phyloP scores from a whole-genome alignment of 192 early-diverging fungal genomes.

The Irineochytrium annulatum region DNA sequence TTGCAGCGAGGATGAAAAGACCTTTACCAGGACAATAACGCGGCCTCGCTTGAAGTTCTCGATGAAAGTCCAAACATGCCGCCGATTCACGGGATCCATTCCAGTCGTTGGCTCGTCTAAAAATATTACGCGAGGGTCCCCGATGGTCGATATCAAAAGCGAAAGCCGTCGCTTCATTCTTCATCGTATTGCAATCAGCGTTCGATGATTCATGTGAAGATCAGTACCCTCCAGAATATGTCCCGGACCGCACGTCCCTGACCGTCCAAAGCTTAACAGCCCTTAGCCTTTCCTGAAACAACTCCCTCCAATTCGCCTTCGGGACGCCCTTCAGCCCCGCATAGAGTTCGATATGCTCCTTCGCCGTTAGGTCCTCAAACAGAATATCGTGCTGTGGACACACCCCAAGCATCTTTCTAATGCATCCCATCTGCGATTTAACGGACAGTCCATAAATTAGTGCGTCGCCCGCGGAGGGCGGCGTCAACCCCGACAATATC shows the following conservation, averaged over 20 bases:
- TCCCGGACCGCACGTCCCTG: constrained; percentile 47
- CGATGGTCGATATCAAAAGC: constrained; percentile 56
- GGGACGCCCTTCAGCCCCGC: constrained; percentile 63
- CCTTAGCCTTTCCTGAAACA: constrained; percentile 53
- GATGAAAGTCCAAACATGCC: constrained; percentile 58
- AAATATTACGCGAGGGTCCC: constrained; percentile 58
- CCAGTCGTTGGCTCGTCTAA: constrained; percentile 38
- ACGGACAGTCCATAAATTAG: constrained; percentile 46
- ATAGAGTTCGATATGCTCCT: constrained; percentile 54
- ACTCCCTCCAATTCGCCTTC: constrained; percentile 30
- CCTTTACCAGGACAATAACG: constrained; percentile 34
- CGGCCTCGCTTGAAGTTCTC: constrained; percentile 54
- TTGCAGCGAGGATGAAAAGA: neutral
- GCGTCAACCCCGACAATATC: constrained; percentile 56
- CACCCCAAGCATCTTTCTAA: constrained; percentile 27
- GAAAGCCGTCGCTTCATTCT: constrained; percentile 65
- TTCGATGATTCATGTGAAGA: too few relatives aligned
- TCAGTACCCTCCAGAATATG: constrained; percentile 53
- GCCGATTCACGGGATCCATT: constrained; percentile 60
- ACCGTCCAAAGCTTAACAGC: constrained; percentile 57
- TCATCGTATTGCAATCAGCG: too few relatives aligned
- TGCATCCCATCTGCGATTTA: constrained; percentile 32
- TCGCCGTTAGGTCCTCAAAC: constrained; percentile 36
- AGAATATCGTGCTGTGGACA: constrained; percentile 60
- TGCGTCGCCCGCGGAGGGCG: constrained; percentile 51